These are phyloP conservation scores for Citrullus colocynthis DNA, from an alignment of 306 rosid genomes.

Conservation along the genomic window DNA sequence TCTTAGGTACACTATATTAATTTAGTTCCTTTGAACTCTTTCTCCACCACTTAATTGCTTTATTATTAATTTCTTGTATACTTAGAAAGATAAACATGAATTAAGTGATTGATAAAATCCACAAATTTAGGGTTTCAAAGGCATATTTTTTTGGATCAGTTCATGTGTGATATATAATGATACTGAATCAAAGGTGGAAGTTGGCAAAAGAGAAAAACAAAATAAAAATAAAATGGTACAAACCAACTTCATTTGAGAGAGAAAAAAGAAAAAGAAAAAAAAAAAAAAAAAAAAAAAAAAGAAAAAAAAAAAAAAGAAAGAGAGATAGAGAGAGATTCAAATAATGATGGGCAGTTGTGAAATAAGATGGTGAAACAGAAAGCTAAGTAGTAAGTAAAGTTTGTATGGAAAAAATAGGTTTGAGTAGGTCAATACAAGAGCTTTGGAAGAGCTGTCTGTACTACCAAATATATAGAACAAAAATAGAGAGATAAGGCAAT, in stretches of 20 bases:
- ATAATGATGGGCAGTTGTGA: neutral
- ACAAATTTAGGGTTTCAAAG: neutral
- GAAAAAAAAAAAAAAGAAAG: neutral
- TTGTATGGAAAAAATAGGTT: neutral
- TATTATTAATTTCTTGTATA: too few species aligned
- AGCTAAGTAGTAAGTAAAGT: neutral
- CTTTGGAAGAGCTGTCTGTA: slow-evolving; percentile 7
- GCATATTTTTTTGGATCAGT: neutral
- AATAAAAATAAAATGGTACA: too few species aligned
- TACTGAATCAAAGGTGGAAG: neutral
- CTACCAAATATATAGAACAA: neutral
- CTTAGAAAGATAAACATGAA: neutral
- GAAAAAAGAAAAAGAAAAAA: too few species aligned
- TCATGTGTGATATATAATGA: neutral
- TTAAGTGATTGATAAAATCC: neutral
- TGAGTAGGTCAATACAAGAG: neutral
- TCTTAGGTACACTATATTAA: too few species aligned
- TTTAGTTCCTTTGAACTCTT: neutral
- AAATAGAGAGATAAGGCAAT: neutral
- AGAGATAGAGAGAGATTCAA: neutral
- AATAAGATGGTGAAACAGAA: neutral
- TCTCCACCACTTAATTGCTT: neutral
- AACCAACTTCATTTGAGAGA: too few species aligned
- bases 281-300: too few species aligned
- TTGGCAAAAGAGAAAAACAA: neutral